Evolutionary conservation across 176 grass and related monocot species (phyloP).

Genomic region (Paspalum notatum): DNA sequence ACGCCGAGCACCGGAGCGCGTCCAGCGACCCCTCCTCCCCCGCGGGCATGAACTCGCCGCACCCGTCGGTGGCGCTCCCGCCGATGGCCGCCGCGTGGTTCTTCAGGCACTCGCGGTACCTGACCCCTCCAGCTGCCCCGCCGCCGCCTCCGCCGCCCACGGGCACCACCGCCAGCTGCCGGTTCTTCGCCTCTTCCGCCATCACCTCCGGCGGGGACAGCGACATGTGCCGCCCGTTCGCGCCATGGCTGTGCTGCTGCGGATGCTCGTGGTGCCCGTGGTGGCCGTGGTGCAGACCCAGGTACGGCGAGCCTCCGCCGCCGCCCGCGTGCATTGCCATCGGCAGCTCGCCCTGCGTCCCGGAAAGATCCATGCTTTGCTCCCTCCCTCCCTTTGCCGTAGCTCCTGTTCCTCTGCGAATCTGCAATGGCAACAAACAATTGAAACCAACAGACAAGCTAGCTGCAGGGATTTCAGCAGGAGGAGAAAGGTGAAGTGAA

Average conservation of each 20-base stretch:
- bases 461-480: slow-evolving; percentile 4
- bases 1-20: slow-evolving; percentile 80
- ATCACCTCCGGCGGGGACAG: slow-evolving; percentile 38
- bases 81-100: slow-evolving; percentile 94
- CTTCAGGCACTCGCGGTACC: slow-evolving; percentile 94
- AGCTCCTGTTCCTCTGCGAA: slow-evolving; percentile 23
- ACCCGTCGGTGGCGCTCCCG: slow-evolving; percentile 83
- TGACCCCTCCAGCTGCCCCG: slow-evolving; percentile 23
- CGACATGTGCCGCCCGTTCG: slow-evolving; percentile 37
- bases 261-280: slow-evolving; percentile 30
- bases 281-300: slow-evolving; percentile 57
- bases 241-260: slow-evolving; percentile 38
- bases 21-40: slow-evolving; percentile 69
- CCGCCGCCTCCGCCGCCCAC: neutral
- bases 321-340: slow-evolving; percentile 79
- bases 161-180: slow-evolving; percentile 31
- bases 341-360: slow-evolving; percentile 77
- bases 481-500: slow-evolving; percentile 3
- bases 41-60: slow-evolving; percentile 88
- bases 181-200: slow-evolving; percentile 33
- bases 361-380: slow-evolving; percentile 76
- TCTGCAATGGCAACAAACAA: slow-evolving; percentile 41
- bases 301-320: slow-evolving; percentile 45
- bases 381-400: slow-evolving; percentile 16
- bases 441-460: slow-evolving; percentile 1